Conservation (phyloP, 1,139 yeast genomes). For the Lodderomyces beijingensis region DNA sequence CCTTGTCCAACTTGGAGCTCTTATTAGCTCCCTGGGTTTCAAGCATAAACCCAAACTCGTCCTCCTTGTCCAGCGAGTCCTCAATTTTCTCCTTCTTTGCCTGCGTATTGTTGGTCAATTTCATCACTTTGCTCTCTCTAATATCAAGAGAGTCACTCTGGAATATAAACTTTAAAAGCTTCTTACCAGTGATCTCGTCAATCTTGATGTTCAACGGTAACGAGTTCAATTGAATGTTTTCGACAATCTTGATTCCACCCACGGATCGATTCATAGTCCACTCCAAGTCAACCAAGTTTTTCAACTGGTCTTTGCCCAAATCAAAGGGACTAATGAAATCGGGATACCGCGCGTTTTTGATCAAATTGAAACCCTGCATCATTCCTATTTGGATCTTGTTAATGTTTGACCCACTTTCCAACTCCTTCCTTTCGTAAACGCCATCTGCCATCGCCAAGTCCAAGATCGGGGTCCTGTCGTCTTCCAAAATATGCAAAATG, state of each 20-base stretch:
- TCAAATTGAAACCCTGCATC: slow-evolving; percentile 39
- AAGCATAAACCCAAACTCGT: slow-evolving; percentile 14
- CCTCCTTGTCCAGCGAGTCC: slow-evolving; percentile 8
- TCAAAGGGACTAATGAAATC: slow-evolving; percentile 33
- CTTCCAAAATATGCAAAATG: slow-evolving; percentile 41
- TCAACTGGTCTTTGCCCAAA: slow-evolving; percentile 6
- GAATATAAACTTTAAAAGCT: slow-evolving; percentile 52
- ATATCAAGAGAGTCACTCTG: slow-evolving; percentile 34
- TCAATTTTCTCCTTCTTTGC: slow-evolving; percentile 9
- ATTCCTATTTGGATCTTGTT: slow-evolving; percentile 41
- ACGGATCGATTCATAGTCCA: slow-evolving; percentile 67
- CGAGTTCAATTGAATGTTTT: slow-evolving; percentile 47
- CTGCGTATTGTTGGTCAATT: slow-evolving; percentile 9
- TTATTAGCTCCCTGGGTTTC: slow-evolving; percentile 14
- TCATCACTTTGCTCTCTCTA: slow-evolving; percentile 28
- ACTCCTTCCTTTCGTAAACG: slow-evolving; percentile 43
- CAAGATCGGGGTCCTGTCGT: slow-evolving; percentile 38
- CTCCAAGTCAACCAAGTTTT: slow-evolving; percentile 37
- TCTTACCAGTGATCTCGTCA: slow-evolving; percentile 59
- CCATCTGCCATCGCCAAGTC: slow-evolving; percentile 40
- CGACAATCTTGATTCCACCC: slow-evolving; percentile 65
- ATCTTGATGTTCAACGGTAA: slow-evolving; percentile 54
- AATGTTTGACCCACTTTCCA: slow-evolving; percentile 41
- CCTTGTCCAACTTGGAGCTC: slow-evolving; percentile 9
- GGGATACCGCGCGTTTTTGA: slow-evolving; percentile 30